These are phyloP conservation scores for Cyberlindnera saturnus DNA, from an alignment of 805 yeast genomes.

Conservation along the genomic window DNA sequence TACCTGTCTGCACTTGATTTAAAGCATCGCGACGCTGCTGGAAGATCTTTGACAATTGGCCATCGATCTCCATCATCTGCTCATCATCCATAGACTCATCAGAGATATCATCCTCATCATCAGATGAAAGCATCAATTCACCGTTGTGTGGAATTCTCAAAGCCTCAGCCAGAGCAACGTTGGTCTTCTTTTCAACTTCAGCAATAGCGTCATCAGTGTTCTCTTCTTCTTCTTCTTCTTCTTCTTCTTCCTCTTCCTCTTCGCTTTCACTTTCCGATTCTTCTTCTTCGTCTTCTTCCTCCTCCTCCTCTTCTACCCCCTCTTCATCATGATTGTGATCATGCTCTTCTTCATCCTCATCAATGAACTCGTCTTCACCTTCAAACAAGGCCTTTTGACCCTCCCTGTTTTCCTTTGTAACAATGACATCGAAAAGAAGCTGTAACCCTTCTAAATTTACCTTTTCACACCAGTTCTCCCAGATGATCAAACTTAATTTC, in stretches of 20 bases:
- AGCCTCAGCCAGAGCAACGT: constrained; percentile 62
- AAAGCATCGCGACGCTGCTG: constrained; percentile 72
- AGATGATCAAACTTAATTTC: constrained; percentile 47
- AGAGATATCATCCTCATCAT: constrained; percentile 48
- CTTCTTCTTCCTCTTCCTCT: constrained; percentile 27
- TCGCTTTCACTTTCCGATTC: constrained; percentile 29
- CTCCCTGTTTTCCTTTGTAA: constrained; percentile 69
- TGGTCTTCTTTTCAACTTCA: constrained; percentile 48
- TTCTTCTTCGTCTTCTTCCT: constrained; percentile 30
- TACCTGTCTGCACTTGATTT: constrained; percentile 49
- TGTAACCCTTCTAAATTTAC: constrained; percentile 40
- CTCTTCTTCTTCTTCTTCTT: constrained; percentile 31
- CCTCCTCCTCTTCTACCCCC: constrained; percentile 26
- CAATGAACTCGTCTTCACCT: constrained; percentile 45
- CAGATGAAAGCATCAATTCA: constrained; percentile 34
- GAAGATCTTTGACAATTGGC: constrained; percentile 75
- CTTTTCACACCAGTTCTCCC: constrained; percentile 49
- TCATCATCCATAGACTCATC: constrained; percentile 93
- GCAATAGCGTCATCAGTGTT: constrained; percentile 21
- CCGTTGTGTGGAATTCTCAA: constrained; percentile 54
- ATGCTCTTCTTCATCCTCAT: constrained; percentile 40
- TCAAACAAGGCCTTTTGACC: constrained; percentile 78
- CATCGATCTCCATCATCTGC: constrained; percentile 92
- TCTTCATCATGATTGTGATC: constrained; percentile 32
- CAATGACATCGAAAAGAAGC: constrained; percentile 47